Evolutionary conservation across 805 yeast species (phyloP), one percentile per base, ranked within the genome.

Genomic region (Sungouiozyma ichnusensis): DNA sequence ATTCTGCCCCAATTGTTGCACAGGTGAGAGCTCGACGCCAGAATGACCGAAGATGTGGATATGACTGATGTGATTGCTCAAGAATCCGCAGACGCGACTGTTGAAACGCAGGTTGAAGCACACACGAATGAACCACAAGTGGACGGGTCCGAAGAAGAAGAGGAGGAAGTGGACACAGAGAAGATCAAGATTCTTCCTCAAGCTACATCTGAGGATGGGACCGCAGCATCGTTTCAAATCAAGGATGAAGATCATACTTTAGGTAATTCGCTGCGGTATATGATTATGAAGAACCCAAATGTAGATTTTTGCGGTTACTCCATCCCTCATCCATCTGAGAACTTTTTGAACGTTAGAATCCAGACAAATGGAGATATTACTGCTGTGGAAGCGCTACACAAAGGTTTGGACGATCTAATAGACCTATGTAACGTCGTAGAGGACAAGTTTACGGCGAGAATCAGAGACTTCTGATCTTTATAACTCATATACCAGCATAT

Each of bases 281-380:
- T 90, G 60, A 86, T 92, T 53, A 87, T 92, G 95, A 88, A 90
- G 67, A 92, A 92, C 58, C 96, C 97, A 33, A 94, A 87, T 50
- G 98, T 92, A 19, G 98, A 92, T 60, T 92, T 92, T 63, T 90
- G 97, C 60, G 98, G 98, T 43, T 92, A 92, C 67, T 86, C 97
- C 36, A 92, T 92, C 51, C 98, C 98, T 9, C 98, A 92, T 65
- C 98, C 98, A 16, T 85, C 95, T 31, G 98, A 92, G 65, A 72
- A 85, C 46, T 81, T 83, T 52, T 69, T 92, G 65, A 86, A 92
- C 66, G 62, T 92, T 44, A 78, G 98, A 66, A 86, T 92, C 48
- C 98, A 92, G 67, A 92, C 98, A 1, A 88, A 87, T 58, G 96
- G 79, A 24, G 67, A 68, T 7, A 73, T 77, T 49, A 81, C 97